Conservation (phyloP, 1,284 basidiomycete genomes). For the Sphagnurus paluster region DNA sequence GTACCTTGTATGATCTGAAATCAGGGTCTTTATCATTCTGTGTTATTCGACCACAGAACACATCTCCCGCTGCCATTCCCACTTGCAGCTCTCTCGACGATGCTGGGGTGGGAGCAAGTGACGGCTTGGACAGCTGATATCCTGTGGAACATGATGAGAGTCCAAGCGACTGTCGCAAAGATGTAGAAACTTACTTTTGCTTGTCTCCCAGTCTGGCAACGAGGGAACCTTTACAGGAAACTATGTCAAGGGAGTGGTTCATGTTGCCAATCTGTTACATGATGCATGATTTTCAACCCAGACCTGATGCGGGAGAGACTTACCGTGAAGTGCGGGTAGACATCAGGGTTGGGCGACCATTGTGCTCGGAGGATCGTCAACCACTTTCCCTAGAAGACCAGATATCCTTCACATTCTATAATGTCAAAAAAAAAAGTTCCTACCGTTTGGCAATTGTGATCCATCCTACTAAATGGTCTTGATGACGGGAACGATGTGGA, state of each 20-base stretch:
- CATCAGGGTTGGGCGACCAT: constrained; percentile 74
- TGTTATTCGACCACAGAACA: constrained; percentile 63
- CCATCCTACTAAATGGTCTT: constrained; percentile 58
- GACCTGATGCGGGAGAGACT: constrained; percentile 21
- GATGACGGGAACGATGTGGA: constrained; percentile 54
- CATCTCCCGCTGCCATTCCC: constrained; percentile 79
- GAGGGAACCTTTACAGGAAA: constrained; percentile 72
- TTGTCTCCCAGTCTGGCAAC: constrained; percentile 61
- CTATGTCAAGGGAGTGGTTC: constrained; percentile 74
- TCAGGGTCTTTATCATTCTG: too few species aligned
- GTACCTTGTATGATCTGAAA: not conserved
- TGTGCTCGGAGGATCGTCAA: constrained; percentile 71
- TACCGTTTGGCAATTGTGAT: constrained; percentile 79
- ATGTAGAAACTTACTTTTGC: constrained; percentile 39
- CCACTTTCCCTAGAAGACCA: constrained; percentile 67
- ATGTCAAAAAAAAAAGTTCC: constrained; percentile 16
- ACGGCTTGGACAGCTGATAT: constrained; percentile 81
- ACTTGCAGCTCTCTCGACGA: constrained; percentile 69
- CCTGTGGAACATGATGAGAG: constrained; percentile 36
- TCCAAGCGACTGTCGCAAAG: not conserved
- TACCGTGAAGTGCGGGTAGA: constrained; percentile 80
- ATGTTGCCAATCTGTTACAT: constrained; percentile 64
- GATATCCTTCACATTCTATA: not conserved
- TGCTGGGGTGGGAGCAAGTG: constrained; percentile 78
- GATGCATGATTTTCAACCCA: not conserved